These are phyloP conservation scores for Penicillium sp. DNA, from an alignment of 2,329 filamentous ascomycete species.

Conservation along the genomic window DNA sequence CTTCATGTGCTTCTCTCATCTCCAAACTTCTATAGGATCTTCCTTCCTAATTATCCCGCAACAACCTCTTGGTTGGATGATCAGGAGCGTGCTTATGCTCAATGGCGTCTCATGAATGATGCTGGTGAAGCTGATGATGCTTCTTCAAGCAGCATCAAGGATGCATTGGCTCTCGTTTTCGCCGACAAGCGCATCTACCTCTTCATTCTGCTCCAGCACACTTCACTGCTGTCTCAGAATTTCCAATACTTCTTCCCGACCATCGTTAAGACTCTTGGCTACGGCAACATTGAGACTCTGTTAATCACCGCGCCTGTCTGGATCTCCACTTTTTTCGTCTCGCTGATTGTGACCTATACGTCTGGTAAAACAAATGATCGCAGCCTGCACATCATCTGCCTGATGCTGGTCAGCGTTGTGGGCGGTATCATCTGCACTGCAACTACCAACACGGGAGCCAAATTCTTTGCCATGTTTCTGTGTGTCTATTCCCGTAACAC, in stretches of 20 bases:
- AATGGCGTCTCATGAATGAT: conserved; percentile 57
- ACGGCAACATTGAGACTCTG: conserved; percentile 52
- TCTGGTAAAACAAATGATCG: conserved; percentile 59
- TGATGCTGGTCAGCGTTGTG: conserved; percentile 57
- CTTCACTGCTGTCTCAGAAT: conserved; percentile 55
- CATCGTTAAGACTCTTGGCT: conserved; percentile 65
- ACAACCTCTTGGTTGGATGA: conserved; percentile 57
- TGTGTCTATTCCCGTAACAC: conserved; percentile 11
- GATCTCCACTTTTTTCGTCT: conserved; percentile 60
- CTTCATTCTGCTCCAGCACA: conserved; percentile 54
- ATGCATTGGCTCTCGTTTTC: conserved; percentile 49
- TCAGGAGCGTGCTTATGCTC: conserved; percentile 58
- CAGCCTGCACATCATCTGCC: conserved; percentile 58
- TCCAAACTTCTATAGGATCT: conserved; percentile 25
- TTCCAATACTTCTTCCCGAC: conserved; percentile 70
- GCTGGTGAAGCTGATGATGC: conserved; percentile 51
- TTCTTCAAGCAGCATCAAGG: conserved; percentile 46
- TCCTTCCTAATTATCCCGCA: conserved; percentile 56
- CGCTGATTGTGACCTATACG: conserved; percentile 58
- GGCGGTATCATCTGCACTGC: conserved; percentile 62
- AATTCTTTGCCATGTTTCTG: conserved; percentile 67
- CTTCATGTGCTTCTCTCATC: background rate
- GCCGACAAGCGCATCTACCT: conserved; percentile 40
- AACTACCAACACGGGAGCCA: conserved; percentile 54
- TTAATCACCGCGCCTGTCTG: conserved; percentile 57